Evolutionary conservation across 2,329 filamentous ascomycete genomes (phyloP), one percentile per base, ranked within the genome.

Genomic region (Helminthosporium solani): DNA sequence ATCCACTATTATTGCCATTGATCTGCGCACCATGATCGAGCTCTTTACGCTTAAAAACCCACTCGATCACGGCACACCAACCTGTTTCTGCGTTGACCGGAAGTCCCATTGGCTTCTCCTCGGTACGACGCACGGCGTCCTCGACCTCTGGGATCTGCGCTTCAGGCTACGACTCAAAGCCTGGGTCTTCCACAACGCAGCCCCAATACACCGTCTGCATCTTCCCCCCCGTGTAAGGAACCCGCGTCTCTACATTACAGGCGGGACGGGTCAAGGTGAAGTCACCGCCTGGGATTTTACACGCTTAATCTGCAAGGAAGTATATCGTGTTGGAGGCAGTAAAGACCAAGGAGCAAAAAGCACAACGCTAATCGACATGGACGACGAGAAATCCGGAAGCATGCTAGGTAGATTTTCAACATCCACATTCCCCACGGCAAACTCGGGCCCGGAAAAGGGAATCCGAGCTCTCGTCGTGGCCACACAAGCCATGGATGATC

Each of bases 201-300:
- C 86, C 1, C 78, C 88, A 15, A 89, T 97, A 52, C 86, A 92
- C 59, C 81, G 90, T 25, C 77, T 99, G 14, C 79, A 83, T 46
- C 76, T 95, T 1, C 90, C 95, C 62, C 62, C 38, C 31, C 28
- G 67, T 14, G 58, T 68, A 43, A 83, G 88, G 34, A 87, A 88
- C 9, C 86, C 86, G 66, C 92, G 89, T 81, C 82, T 97, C 1
- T 95, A 90, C 66, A 86, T 96, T 7, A 86, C 90, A 2, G 91
- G 92, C 14, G 91, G 92, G 7, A 95, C 88, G 7, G 87, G 84
- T 3, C 84, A 88, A 50, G 90, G 90, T 14, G 94, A 99, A 65
- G 83, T 99, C 25, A 95, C 90, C 0, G 87, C 95, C 1, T 99
- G 94, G 94, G 94, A 97, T 63, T 77, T 97, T 14, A 92, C 97